Percentiles rank a stretch among this genome's conserved stretches.
Evolutionary conservation across 2,329 filamentous ascomycete genomes (phyloP).

Genomic region (Byssothecium circinans): DNA sequence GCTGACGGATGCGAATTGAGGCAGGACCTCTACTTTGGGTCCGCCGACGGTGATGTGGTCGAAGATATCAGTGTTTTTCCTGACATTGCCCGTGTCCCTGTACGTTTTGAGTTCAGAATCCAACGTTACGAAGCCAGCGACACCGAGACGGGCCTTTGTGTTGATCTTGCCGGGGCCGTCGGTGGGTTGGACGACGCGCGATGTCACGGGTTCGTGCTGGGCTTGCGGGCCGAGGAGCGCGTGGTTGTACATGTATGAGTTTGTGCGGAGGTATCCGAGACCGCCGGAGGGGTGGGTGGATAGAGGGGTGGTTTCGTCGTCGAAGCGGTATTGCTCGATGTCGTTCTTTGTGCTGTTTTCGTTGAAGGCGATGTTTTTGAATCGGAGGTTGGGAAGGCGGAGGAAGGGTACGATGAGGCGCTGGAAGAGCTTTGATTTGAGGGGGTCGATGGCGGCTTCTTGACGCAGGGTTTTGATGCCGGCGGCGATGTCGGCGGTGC

Average conservation of each 20-base stretch:
- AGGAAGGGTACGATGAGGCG: constrained; percentile 57
- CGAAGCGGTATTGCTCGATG: constrained; percentile 25
- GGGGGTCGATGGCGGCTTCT: constrained; percentile 49
- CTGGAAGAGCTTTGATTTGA: constrained; percentile 55
- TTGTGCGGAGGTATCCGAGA: constrained; percentile 61
- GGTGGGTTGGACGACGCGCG: constrained; percentile 56
- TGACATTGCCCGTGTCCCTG: constrained; percentile 5
- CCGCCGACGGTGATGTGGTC: constrained; percentile 52
- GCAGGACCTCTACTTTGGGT: constrained; percentile 56
- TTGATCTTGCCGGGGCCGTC: constrained; percentile 16
- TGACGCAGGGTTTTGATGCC: constrained; percentile 47
- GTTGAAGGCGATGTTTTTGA: constrained; percentile 25
- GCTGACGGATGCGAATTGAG: constrained; percentile 44
- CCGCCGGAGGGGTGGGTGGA: constrained; percentile 68
- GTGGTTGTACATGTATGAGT: constrained; percentile 60
- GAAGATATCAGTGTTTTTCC: constrained; percentile 4
- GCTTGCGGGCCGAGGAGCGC: constrained; percentile 62
- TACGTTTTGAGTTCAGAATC: constrained; percentile 41
- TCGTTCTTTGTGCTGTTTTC: constrained; percentile 33
- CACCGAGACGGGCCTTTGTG: constrained; percentile 44
- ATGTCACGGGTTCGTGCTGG: constrained; percentile 55
- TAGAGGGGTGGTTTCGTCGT: constrained; percentile 47
- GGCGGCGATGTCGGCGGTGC: constrained; percentile 24
- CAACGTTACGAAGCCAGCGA: constrained; percentile 49
- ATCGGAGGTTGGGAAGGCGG: constrained; percentile 53